These are phyloP conservation scores for Millerozyma acaciae DNA, from an alignment of 805 yeast species.

Conservation along the genomic window DNA sequence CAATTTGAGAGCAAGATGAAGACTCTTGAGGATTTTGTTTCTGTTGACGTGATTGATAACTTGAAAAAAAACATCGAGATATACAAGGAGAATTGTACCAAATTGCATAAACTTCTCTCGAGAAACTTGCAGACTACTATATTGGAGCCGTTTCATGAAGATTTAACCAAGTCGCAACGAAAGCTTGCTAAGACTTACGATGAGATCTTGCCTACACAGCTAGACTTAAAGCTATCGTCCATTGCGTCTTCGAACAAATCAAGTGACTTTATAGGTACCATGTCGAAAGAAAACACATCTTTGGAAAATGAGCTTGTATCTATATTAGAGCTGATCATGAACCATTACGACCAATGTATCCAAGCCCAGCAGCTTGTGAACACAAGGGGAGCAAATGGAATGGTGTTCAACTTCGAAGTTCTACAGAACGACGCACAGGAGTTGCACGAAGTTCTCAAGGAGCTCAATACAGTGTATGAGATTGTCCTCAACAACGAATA, in stretches of 20 bases:
- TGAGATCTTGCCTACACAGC: constrained; percentile 16
- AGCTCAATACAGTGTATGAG: constrained; percentile 38
- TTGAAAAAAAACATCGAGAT: constrained; percentile 24
- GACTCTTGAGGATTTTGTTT: constrained; percentile 30
- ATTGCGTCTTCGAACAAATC: constrained; percentile 10
- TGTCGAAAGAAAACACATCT: constrained; percentile 40
- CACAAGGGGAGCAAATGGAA: constrained; percentile 13
- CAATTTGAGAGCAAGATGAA: background rate
- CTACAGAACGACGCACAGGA: constrained; percentile 53
- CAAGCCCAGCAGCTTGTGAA: constrained; percentile 41
- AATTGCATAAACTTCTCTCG: constrained; percentile 14
- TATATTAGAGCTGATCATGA: constrained; percentile 65
- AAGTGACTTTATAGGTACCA: constrained; percentile 16
- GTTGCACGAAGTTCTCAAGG: constrained; percentile 51
- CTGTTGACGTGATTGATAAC: constrained; percentile 26
- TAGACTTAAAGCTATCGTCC: constrained; percentile 10
- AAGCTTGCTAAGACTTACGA: constrained; percentile 14
- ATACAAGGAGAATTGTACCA: constrained; percentile 23
- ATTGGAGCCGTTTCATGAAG: constrained; percentile 10
- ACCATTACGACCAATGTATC: constrained; percentile 77
- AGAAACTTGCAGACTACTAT: constrained; percentile 15
- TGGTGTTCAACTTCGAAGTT: constrained; percentile 37
- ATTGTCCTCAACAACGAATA: constrained; percentile 32
- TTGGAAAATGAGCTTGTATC: constrained; percentile 69
- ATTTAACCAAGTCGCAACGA: constrained; percentile 12